These are phyloP conservation scores for Zygosaccharomyces lentus DNA, from an alignment of 805 yeast species.

Conservation along the genomic window DNA sequence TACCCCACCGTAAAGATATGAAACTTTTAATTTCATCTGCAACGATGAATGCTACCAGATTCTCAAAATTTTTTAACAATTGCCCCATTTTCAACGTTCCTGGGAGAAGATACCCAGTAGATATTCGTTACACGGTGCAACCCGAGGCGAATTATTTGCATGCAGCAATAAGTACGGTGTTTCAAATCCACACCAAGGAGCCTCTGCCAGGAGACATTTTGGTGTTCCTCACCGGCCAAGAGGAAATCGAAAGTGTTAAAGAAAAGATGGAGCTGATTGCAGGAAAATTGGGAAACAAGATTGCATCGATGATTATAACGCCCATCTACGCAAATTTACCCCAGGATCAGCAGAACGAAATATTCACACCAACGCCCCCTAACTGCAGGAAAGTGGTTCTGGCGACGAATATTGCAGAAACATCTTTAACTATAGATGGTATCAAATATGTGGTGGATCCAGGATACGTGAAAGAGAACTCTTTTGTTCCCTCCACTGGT, in stretches of 20 bases:
- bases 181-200: conserved; percentile 70
- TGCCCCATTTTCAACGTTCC: conserved; percentile 90
- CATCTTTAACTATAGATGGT: conserved; percentile 95
- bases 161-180: conserved; percentile 82
- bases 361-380: conserved; percentile 84
- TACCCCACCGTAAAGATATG: conserved; percentile 60
- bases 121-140: conserved; percentile 71
- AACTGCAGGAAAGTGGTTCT: conserved; percentile 79
- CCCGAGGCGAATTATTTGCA: conserved; percentile 90
- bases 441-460: conserved; percentile 91
- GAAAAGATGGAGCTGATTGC: conserved; percentile 66
- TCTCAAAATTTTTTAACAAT: conserved; percentile 70
- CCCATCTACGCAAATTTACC: conserved; percentile 93
- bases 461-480: conserved; percentile 90
- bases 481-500: conserved; percentile 80
- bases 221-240: conserved; percentile 93
- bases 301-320: conserved; percentile 62
- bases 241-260: conserved; percentile 82
- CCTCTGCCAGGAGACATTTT: conserved; percentile 74
- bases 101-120: conserved; percentile 91
- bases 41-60: conserved; percentile 85
- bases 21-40: conserved; percentile 86
- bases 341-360: conserved; percentile 70
- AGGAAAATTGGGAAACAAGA: conserved; percentile 53
- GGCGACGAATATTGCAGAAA: conserved; percentile 96